Evolutionary conservation across 1,139 yeast species (phyloP).

Genomic region (Geotrichum restrictum): DNA sequence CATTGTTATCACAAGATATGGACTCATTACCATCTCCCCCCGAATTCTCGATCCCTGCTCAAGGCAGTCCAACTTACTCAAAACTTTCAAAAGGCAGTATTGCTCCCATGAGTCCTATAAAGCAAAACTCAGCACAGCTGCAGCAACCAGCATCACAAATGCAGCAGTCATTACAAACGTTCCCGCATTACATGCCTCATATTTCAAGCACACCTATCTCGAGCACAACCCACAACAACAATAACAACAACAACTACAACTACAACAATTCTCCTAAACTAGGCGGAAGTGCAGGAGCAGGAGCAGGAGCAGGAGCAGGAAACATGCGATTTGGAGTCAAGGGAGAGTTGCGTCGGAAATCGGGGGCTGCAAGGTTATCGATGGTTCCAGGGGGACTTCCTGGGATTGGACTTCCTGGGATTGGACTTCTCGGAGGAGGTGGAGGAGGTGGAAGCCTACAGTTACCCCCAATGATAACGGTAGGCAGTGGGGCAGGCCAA

Average conservation of each 20-base stretch:
- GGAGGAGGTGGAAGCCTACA: not conserved
- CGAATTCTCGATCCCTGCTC: not conserved
- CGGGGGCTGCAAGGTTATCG: conserved; percentile 9
- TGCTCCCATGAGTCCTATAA: not conserved
- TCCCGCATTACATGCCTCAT: conserved; percentile 3
- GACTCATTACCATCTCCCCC: conserved; percentile 13
- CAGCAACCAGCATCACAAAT: not conserved
- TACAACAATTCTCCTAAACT: conserved; percentile 6
- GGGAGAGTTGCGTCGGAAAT: conserved; percentile 26
- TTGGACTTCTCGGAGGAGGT: not conserved
- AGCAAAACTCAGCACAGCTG: not conserved
- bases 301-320: no score
- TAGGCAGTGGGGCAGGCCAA: conserved; percentile 5
- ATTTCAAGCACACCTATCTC: conserved; percentile 9
- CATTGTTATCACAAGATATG: not conserved
- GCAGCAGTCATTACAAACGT: not conserved
- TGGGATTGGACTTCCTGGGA: not conserved
- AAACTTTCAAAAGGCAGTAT: no score
- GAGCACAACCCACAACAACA: conserved; percentile 4
- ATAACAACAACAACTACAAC: no score
- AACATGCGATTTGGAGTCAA: conserved; percentile 28
- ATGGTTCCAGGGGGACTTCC: conserved; percentile 5
- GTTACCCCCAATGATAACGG: not conserved
- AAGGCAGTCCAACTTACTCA: not conserved
- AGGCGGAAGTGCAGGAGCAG: conserved; percentile 1